Base-by-base conservation (phyloP, 1,284 basidiomycete species). In the Clitocybe nebularis region DNA sequence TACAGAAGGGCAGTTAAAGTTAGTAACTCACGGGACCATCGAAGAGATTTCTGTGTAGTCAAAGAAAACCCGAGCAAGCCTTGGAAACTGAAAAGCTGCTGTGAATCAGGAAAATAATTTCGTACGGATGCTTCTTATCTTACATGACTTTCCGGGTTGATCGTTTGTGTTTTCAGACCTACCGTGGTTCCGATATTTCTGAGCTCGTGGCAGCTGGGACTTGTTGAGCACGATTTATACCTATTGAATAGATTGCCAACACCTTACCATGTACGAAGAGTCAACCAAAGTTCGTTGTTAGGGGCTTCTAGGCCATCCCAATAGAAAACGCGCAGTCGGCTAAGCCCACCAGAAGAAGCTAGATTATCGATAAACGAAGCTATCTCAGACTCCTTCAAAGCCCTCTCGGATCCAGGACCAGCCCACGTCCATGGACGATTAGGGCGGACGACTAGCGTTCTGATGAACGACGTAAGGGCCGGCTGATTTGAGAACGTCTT, bases 251-350 rank as follows among this genome's bases (percentile, higher is more conserved):
- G 20, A 28, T 26, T 19, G 7, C n/a, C 8, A 39, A 11, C 23
- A 38, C 46, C 41, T 26, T 36, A 53, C 51, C 41, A 44, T 26
- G 35, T 39, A 4, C 47, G 44, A 17, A 55, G 39, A 21, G 21
- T 25, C 14, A 44, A 43, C 53, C 53, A 55, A 8, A 55, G 38
- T 3, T 38, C 44, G 40, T 55, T 46, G 13, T 23, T 44, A 24
- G 53, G 53, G 13, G 41, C 49, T 19, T 50, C 46, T 44, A 40
- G 22, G 16, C 53, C 51, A 28, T 49, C 45, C 53, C 49, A 55
- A 19, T 43, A 44, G 33, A 55, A 55, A 9, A 43, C 45, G 6
- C 38, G 43, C 6, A 53, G 39, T 11, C 42, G 23, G 22, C 34
- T 22, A 17, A 53, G 34, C 14, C 28, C 40, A 1, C 50, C 48